Base-by-base conservation (phyloP, 768 basidiomycete species). In the Asterophora lycoperdoides region DNA sequence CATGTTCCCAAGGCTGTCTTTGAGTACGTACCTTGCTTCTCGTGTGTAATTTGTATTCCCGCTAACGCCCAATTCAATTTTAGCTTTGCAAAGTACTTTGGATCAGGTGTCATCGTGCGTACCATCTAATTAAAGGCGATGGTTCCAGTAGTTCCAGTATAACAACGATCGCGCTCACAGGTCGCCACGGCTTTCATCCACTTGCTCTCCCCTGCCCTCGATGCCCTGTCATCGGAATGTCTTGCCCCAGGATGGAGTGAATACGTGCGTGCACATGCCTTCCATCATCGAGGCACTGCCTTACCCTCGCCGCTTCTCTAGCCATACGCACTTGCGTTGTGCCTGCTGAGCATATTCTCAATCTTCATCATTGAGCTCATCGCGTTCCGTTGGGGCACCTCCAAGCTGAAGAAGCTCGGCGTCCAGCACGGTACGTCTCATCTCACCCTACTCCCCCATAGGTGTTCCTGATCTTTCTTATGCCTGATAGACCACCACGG, bases 171-270 rank as follows among this genome's bases (percentile, higher is more conserved):
- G 20, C 15, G 38, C 53, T 44, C 41, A 20, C 55, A 90, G 88
- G 86, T 96, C 49, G 91, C 91, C 1, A 95, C 93, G 8, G 86
- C 89, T 3, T 95, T 90, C 63, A 89, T 91, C 30, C 89, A 93
- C 64, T 75, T 95, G 0, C 72, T 95, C 5, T 68, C 78, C 5
- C 86, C 94, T 1, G 94, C 81, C 0, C 68, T 90, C 40, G 80
- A 80, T 9, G 88, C 79, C 32, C 73, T 98, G 4, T 65, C 70
- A 15, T 86, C 83, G 0, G 69, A 75, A 8, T 97, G 94, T 64
- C 72, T 97, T 18, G 58, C 74, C 0, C 67, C 76, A 2, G 79
- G 66, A 29, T 98, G 95, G 94, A 62, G 60, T 0, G 66, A 70
- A 49, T 96, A 94, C 63, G 90, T 92, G 58, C 57, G 85, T 75